Evolutionary conservation across 148 eudicot genomes (phyloP).

Genomic region (Silene latifolia): DNA sequence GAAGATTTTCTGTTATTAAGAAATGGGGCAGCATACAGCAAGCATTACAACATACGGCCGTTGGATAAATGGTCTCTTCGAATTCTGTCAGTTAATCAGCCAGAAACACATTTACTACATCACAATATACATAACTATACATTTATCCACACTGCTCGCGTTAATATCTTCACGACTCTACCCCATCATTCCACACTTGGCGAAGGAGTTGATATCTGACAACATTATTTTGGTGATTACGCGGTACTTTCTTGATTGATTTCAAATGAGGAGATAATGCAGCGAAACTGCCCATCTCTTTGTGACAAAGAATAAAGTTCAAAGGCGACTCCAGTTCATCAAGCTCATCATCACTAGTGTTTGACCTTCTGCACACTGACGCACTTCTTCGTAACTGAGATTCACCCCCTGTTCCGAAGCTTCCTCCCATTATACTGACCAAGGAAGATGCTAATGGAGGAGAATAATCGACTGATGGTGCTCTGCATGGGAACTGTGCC

Average conservation of each 20-base stretch:
- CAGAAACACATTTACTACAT: neutral
- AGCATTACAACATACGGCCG: neutral
- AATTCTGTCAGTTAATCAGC: neutral
- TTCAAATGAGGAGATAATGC: slow-evolving; percentile 28
- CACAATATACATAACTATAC: slow-evolving; percentile 15
- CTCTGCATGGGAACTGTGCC: slow-evolving; percentile 49
- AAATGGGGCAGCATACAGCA: neutral
- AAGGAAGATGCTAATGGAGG: slow-evolving; percentile 59
- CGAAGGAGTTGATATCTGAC: slow-evolving; percentile 74
- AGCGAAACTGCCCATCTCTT: slow-evolving; percentile 6
- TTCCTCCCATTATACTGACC: slow-evolving; percentile 40
- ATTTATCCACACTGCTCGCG: slow-evolving; percentile 24
- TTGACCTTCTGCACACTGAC: slow-evolving; percentile 63
- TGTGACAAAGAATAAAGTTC: slow-evolving; percentile 30
- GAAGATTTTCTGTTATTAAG: neutral
- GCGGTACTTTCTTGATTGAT: slow-evolving; percentile 24
- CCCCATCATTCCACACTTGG: slow-evolving; percentile 46
- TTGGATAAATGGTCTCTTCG: neutral
- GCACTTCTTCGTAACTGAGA: slow-evolving; percentile 52
- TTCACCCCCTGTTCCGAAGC: slow-evolving; percentile 31
- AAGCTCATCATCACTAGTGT: slow-evolving; percentile 88
- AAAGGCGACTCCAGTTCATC: slow-evolving; percentile 78
- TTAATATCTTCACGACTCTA: slow-evolving; percentile 9
- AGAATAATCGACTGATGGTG: slow-evolving; percentile 51
- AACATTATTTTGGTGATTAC: slow-evolving; percentile 26